Percentiles rank a stretch among this genome's conserved stretches.
These are phyloP conservation scores for Chloranthus sessilifolius DNA, from an alignment of 164 flowering plant genomes.

Conservation along the genomic window DNA sequence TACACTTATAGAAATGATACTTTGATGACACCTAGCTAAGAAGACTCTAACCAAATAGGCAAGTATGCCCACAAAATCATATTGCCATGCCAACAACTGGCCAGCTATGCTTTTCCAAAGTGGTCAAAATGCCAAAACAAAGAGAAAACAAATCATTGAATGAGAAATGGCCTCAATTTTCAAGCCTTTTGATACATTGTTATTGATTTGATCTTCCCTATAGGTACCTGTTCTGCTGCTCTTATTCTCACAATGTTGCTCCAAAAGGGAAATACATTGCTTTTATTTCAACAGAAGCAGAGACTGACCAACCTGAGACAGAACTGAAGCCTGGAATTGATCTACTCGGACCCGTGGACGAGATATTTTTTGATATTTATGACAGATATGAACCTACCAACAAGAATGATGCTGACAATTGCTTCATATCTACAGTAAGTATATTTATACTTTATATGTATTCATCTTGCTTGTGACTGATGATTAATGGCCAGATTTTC, in stretches of 20 bases:
- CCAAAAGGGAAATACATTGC: constrained; percentile 94
- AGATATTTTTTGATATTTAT: constrained; percentile 76
- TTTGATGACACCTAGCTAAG: neutral
- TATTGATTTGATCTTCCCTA: neutral
- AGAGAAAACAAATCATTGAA: neutral
- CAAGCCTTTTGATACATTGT: neutral
- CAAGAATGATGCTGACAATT: constrained; percentile 43
- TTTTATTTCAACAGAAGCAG: constrained; percentile 90
- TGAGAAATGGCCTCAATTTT: neutral
- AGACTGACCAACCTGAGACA: constrained; percentile 77
- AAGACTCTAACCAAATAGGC: neutral
- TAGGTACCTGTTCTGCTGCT: constrained; percentile 96
- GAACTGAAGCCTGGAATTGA: constrained; percentile 90
- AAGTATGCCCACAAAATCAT: too few relatives aligned
- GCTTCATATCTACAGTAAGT: constrained; percentile 87
- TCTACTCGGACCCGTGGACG: constrained; percentile 83
- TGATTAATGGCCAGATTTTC: too few relatives aligned
- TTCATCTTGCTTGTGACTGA: too few relatives aligned
- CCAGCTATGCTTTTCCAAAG: too few relatives aligned
- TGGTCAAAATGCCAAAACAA: too few relatives aligned
- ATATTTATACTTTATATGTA: too few relatives aligned
- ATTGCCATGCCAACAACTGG: too few relatives aligned
- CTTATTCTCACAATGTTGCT: constrained; percentile 94
- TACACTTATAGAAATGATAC: neutral
- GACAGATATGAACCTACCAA: constrained; percentile 82